Evolutionary conservation across 148 eudicot species (phyloP).

Genomic region (Rhododendron kiyosumense): DNA sequence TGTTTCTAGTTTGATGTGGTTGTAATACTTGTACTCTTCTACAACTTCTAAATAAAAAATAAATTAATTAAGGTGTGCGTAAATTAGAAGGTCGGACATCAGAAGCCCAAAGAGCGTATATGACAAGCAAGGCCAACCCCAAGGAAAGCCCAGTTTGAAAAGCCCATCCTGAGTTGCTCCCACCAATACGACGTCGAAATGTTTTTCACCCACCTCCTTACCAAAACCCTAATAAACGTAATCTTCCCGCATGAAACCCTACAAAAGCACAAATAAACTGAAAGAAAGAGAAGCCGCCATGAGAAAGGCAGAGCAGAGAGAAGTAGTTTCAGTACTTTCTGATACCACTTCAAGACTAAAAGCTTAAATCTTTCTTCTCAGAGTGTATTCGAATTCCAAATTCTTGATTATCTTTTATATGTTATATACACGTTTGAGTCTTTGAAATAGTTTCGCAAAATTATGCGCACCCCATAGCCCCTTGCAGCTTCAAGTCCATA

Average conservation of each 20-base stretch:
- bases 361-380: not conserved
- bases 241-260: not conserved
- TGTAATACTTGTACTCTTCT: too few species aligned
- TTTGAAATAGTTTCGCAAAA: not conserved
- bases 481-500: constrained; percentile 4
- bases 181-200: too few species aligned
- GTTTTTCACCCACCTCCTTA: too few species aligned
- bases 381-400: not conserved
- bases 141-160: not conserved
- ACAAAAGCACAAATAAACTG: not conserved
- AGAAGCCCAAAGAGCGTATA: not conserved
- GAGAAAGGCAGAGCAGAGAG: not conserved
- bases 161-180: not conserved
- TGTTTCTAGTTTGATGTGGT: too few species aligned
- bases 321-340: not conserved
- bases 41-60: too few species aligned
- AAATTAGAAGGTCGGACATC: not conserved
- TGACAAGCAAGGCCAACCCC: not conserved
- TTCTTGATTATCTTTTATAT: not conserved
- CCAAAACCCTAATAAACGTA: not conserved
- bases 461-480: constrained; percentile 7
- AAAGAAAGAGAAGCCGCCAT: not conserved
- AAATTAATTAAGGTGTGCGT: too few species aligned
- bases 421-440: too few species aligned
- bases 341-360: not conserved